Evolutionary conservation across 495 filamentous ascomycete genomes (phyloP), one percentile per base, ranked within the genome.

Genomic region (Penicillium fimorum): DNA sequence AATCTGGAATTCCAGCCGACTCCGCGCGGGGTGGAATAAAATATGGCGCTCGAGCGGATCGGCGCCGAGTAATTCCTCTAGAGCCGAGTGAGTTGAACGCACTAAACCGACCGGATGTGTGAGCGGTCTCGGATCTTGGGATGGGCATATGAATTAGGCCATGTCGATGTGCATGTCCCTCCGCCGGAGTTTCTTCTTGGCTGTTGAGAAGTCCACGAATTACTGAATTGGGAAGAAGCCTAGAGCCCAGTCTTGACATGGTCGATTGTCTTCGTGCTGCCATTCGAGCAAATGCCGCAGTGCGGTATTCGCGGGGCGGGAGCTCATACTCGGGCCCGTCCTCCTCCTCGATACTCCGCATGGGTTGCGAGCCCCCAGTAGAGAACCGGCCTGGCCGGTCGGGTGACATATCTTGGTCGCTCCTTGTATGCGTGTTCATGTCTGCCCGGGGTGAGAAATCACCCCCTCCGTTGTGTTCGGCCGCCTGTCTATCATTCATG

Each of bases 171-270:
- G 76, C 74, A 59, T 75, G 77, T 17, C 76, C 77, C 57, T 80
- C 74, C 43, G 75, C 77, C 25, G 75, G 68, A 35, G 76, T 75
- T 58, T 82, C 75, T 60, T 78, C 74, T 62, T 76, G 70, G 46
- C 78, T 78, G 55, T 59, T 75, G 7, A 76, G 66, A 33, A 75
- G 64, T 8, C 72, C 75, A 24, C 73, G 72, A 13, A 76, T 77
- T 13, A 79, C 72, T 13, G 74, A 75, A 50, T 80, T 75, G n/a
- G 79, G 78, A 22, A 81, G 61, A 24, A 82, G 70, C 54, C 76
- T 71, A 10, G 79, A 79, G 20, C 78, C 76, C 29, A 82, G 56
- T 10, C 79, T 68, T 47, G 79, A 79, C 70, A 82, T 77, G 13
- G 75, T 76, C 11, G 79, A 79, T 53, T 76, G 78, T 49, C 77